Conservation (phyloP, 1,139 yeast genomes). For the Pneumocystis canis region DNA sequence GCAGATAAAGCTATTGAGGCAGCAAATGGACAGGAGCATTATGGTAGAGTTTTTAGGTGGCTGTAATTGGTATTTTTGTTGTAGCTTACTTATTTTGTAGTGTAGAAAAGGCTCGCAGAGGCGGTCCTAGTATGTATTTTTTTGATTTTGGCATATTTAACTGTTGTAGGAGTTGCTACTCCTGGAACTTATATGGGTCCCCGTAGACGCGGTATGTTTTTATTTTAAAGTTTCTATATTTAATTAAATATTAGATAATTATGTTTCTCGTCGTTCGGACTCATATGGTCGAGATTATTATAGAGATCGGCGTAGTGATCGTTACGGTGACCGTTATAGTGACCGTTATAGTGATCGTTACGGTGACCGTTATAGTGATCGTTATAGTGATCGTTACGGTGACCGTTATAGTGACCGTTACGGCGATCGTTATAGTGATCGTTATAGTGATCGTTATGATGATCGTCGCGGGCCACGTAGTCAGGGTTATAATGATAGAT, state of each 20-base stretch:
- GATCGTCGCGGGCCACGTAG: constrained; percentile 16
- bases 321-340: constrained; percentile 17
- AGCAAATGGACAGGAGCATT: constrained; percentile 22
- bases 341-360: constrained; percentile 18
- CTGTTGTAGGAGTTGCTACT: constrained; percentile 23
- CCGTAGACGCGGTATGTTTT: constrained; percentile 19
- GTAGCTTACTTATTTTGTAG: constrained; percentile 14
- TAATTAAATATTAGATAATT: constrained; percentile 14
- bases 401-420: constrained; percentile 18
- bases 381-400: constrained; percentile 14
- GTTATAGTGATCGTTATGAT: constrained; percentile 15
- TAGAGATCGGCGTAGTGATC: constrained; percentile 20
- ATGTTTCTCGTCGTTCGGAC: constrained; percentile 14
- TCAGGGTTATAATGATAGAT: constrained; percentile 14
- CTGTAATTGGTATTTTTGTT: constrained; percentile 26
- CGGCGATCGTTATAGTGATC: constrained; percentile 14
- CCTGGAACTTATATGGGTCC: constrained; percentile 31
- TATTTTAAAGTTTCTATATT: constrained; percentile 1
- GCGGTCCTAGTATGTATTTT: constrained; percentile 18
- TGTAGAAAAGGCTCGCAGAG: constrained; percentile 1
- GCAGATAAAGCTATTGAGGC: constrained; percentile 25
- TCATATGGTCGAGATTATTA: constrained; percentile 11
- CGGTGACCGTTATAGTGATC: constrained; percentile 13
- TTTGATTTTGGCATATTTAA: background rate
- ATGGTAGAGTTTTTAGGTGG: constrained; percentile 24